Evolutionary conservation across 305 asterid genomes (phyloP).

Genomic region (Striga hermonthica): DNA sequence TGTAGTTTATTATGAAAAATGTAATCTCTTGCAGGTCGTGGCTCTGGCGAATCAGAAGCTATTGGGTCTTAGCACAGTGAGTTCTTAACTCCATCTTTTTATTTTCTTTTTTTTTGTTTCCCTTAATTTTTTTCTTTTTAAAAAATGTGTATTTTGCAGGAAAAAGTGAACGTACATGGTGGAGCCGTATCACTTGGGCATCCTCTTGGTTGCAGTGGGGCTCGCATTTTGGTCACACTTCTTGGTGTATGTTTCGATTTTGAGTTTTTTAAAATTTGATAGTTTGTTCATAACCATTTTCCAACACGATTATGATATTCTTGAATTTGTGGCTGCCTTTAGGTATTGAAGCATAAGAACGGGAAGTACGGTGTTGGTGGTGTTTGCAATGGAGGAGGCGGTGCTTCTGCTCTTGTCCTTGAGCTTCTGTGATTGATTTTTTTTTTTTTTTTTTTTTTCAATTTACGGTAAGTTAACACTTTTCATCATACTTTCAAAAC

Average conservation of each 20-base stretch:
- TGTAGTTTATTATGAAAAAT: constrained; percentile 24
- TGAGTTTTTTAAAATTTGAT: neutral
- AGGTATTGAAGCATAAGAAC: constrained; percentile 83
- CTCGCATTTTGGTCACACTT: constrained; percentile 91
- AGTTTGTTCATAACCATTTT: neutral
- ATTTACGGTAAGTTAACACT: constrained; percentile 36
- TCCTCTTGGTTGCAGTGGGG: constrained; percentile 99
- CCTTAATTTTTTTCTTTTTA: neutral
- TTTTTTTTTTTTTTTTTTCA: constrained; percentile 20
- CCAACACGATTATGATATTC: constrained; percentile 7
- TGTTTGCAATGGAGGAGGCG: constrained; percentile 98
- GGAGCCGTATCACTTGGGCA: constrained; percentile 98
- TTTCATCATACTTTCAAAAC: neutral
- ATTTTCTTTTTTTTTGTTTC: too few relatives aligned
- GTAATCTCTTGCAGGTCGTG: constrained; percentile 64
- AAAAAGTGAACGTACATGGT: constrained; percentile 81
- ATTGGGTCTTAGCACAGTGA: constrained; percentile 63
- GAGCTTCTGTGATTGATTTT: constrained; percentile 52
- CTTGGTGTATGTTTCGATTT: constrained; percentile 66
- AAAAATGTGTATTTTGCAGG: constrained; percentile 44
- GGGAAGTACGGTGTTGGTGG: constrained; percentile 84
- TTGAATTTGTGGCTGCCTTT: constrained; percentile 17
- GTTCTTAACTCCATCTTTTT: constrained; percentile 32
- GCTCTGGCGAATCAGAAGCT: constrained; percentile 96
- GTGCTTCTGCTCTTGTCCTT: constrained; percentile 91